These are phyloP conservation scores for Metschnikowia cerradonensis DNA, from an alignment of 805 yeast genomes.

Conservation along the genomic window DNA sequence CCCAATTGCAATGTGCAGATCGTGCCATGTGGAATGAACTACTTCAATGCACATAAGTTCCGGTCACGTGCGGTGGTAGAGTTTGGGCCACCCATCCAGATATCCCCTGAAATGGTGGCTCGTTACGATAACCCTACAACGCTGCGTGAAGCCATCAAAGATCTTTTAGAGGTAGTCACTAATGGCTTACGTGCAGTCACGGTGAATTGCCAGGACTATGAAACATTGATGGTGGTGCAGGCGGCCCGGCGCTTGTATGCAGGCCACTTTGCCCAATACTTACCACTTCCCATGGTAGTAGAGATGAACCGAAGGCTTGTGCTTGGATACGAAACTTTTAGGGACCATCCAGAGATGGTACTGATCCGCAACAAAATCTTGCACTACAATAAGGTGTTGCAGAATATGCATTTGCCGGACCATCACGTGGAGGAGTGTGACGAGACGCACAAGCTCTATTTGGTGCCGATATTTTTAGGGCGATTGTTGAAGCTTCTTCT, in stretches of 20 bases:
- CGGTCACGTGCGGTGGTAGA: conserved; percentile 94
- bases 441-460: conserved; percentile 47
- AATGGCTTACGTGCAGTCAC: conserved; percentile 80
- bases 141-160: conserved; percentile 69
- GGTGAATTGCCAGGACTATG: conserved; percentile 84
- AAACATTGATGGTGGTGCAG: conserved; percentile 82
- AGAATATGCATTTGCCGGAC: conserved; percentile 49
- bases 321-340: conserved; percentile 71
- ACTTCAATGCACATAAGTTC: conserved; percentile 93
- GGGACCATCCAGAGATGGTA: conserved; percentile 64
- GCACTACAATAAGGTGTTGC: conserved; percentile 59
- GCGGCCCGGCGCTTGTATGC: conserved; percentile 88
- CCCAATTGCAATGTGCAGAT: conserved; percentile 76
- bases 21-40: conserved; percentile 97
- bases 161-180: conserved; percentile 64
- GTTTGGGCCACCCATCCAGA: conserved; percentile 83
- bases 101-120: conserved; percentile 51
- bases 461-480: conserved; percentile 49
- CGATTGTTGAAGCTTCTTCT: conserved; percentile 56
- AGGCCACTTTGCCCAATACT: conserved; percentile 60
- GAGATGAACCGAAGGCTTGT: conserved; percentile 89
- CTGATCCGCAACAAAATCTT: conserved; percentile 59
- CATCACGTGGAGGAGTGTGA: conserved; percentile 56
- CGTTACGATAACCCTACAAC: conserved; percentile 64
- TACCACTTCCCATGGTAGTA: conserved; percentile 79